phyloP scores from a whole-genome alignment of 768 basidiomycete genomes.

The Suillus alpinus region DNA sequence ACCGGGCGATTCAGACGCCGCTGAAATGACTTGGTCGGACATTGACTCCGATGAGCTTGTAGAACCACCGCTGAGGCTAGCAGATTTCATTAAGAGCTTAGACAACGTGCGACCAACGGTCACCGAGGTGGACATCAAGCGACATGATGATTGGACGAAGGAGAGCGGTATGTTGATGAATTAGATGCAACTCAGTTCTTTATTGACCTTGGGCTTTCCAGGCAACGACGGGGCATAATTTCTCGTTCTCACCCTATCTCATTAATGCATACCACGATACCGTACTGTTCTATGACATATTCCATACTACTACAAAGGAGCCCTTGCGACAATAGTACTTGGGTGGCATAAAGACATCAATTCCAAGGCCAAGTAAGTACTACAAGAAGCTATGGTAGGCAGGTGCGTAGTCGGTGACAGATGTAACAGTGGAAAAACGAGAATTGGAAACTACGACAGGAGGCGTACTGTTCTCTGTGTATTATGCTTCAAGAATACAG shows the following conservation, averaged over 20 bases:
- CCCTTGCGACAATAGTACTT: neutral
- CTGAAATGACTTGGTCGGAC: slow-evolving; percentile 88
- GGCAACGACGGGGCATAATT: slow-evolving; percentile 33
- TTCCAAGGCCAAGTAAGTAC: slow-evolving; percentile 9
- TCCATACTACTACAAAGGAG: neutral
- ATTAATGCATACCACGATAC: neutral
- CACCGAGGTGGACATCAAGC: slow-evolving; percentile 80
- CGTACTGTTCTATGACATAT: neutral
- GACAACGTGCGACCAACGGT: slow-evolving; percentile 84
- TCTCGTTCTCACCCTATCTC: slow-evolving; percentile 8
- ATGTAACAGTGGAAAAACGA: slow-evolving; percentile 3
- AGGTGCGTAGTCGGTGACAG: slow-evolving; percentile 3
- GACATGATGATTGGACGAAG: slow-evolving; percentile 80
- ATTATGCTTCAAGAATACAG: slow-evolving; percentile 9
- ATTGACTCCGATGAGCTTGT: slow-evolving; percentile 83
- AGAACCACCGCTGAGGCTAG: slow-evolving; percentile 79
- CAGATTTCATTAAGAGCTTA: slow-evolving; percentile 82
- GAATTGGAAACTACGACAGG: slow-evolving; percentile 6
- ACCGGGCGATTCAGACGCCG: slow-evolving; percentile 81
- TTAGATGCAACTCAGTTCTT: neutral
- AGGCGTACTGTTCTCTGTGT: slow-evolving; percentile 21
- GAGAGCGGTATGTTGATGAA: slow-evolving; percentile 62
- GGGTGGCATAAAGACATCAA: neutral
- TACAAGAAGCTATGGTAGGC: slow-evolving; percentile 20
- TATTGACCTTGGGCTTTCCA: slow-evolving; percentile 2